phyloP scores from a whole-genome alignment of 176 grass and related monocot genomes.

The Tillandsia leiboldiana region DNA sequence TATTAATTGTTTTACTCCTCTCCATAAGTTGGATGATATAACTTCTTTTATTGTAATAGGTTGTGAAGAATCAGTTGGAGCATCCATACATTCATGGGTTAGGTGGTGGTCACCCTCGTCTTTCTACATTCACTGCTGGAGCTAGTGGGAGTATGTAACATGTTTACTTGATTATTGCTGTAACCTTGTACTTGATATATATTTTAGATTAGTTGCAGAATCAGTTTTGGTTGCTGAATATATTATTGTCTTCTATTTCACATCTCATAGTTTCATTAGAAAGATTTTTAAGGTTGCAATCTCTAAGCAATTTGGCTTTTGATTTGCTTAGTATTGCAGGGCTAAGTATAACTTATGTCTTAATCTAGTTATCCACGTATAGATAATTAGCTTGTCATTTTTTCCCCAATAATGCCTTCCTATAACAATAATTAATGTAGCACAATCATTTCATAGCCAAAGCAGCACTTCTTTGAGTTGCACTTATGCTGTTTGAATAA shows the following conservation, averaged over 20 bases:
- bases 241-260: neutral
- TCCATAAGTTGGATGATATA: neutral
- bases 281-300: neutral
- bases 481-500: neutral
- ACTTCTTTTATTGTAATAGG: slow-evolving; percentile 1
- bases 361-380: too few species aligned
- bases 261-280: too few species aligned
- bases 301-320: too few species aligned
- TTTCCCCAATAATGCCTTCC: neutral
- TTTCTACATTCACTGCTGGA: neutral
- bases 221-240: neutral
- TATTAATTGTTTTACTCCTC: neutral
- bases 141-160: neutral
- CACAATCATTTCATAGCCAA: neutral
- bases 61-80: slow-evolving; percentile 1
- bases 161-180: neutral
- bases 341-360: too few species aligned
- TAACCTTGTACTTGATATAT: neutral
- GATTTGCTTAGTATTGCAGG: too few species aligned
- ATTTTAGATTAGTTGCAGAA: neutral
- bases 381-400: too few species aligned
- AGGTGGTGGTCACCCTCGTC: neutral
- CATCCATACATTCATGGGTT: neutral
- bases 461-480: neutral
- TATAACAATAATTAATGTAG: neutral